A percentile compares a stretch with the other conserved stretches of the same genome.
These are phyloP conservation scores for Penicillium sp. DNA, from an alignment of 2,329 filamentous ascomycete species.

Conservation along the genomic window DNA sequence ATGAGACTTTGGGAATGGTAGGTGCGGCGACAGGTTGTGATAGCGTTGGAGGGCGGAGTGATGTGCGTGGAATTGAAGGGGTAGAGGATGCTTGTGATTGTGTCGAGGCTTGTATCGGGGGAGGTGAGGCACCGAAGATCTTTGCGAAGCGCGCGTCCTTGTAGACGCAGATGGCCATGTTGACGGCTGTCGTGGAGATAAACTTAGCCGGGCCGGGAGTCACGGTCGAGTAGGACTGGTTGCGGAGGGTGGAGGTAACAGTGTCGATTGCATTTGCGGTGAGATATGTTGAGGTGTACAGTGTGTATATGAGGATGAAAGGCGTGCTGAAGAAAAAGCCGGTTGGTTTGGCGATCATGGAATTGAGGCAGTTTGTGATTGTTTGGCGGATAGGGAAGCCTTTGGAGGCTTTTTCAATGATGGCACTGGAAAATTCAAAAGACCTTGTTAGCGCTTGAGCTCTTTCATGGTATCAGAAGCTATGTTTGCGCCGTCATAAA, in stretches of 20 bases:
- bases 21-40: constrained; percentile 38
- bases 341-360: constrained; percentile 49
- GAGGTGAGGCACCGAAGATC: constrained; percentile 71
- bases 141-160: constrained; percentile 87
- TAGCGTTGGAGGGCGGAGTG: constrained; percentile 24
- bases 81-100: constrained; percentile 27
- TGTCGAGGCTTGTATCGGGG: constrained; percentile 37
- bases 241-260: constrained; percentile 66
- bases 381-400: constrained; percentile 50
- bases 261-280: constrained; percentile 91
- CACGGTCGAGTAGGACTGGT: constrained; percentile 63
- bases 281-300: constrained; percentile 89
- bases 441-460: neutral
- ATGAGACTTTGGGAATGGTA: constrained; percentile 71
- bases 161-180: constrained; percentile 84
- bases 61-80: constrained; percentile 8
- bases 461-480: neutral
- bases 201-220: constrained; percentile 83
- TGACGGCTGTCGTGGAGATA: constrained; percentile 76
- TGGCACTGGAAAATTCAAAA: constrained; percentile 43
- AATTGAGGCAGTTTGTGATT: constrained; percentile 47
- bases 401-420: constrained; percentile 58
- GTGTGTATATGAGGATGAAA: constrained; percentile 57
- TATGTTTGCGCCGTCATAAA: neutral
- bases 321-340: constrained; percentile 56